phyloP scores from a whole-genome alignment of 2,329 filamentous ascomycete species.

The Zymoseptoria crescenta region DNA sequence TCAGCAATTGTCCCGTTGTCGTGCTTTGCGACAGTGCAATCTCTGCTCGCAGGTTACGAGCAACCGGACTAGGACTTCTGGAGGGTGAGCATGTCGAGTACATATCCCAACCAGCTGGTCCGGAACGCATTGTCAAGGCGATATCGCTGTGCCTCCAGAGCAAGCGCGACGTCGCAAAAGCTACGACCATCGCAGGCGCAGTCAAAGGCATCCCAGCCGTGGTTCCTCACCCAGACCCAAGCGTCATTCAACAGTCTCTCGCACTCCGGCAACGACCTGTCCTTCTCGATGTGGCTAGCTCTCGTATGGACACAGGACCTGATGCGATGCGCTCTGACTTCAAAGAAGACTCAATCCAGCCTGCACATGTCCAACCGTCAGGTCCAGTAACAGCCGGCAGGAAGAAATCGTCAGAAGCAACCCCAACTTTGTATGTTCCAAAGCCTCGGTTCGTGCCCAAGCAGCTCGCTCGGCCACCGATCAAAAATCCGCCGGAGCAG shows the following conservation, averaged over 20 bases:
- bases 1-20: constrained; percentile 19
- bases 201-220: constrained; percentile 10
- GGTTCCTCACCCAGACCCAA: constrained; percentile 4
- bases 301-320: background rate
- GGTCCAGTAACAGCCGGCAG: background rate
- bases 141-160: constrained; percentile 15
- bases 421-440: background rate
- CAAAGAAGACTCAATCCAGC: background rate
- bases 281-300: background rate
- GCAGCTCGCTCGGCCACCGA: background rate
- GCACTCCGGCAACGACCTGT: background rate
- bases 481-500: background rate
- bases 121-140: constrained; percentile 18
- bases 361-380: constrained; percentile 5
- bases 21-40: constrained; percentile 21
- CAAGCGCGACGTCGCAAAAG: constrained; percentile 2
- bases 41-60: constrained; percentile 16
- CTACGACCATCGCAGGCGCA: constrained; percentile 6
- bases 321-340: background rate
- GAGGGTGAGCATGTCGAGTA: constrained; percentile 17
- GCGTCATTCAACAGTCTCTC: background rate
- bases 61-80: constrained; percentile 13
- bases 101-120: constrained; percentile 21
- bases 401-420: background rate
- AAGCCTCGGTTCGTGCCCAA: background rate